phyloP scores from a whole-genome alignment of 202 grass and related monocot genomes.

The Hordeum pubiflorum region DNA sequence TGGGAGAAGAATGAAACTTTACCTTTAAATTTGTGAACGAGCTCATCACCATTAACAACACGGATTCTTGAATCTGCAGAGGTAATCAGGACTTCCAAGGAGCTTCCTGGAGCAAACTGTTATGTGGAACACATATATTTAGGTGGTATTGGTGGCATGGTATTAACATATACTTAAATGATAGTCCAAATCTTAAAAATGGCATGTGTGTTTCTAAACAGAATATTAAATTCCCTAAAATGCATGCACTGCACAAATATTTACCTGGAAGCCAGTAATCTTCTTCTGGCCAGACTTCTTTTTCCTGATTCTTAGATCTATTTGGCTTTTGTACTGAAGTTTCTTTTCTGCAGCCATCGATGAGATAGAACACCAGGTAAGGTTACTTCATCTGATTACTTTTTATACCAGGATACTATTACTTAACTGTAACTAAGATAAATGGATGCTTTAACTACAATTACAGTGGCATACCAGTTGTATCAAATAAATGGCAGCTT shows the following conservation, averaged over 20 bases:
- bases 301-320: slow-evolving; percentile 81
- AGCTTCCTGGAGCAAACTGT: slow-evolving; percentile 97
- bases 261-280: slow-evolving; percentile 97
- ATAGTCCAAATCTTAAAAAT: not conserved
- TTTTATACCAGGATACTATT: not conserved
- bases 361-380: not conserved
- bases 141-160: not conserved
- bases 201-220: not conserved
- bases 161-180: not conserved
- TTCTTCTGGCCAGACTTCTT: slow-evolving; percentile 94
- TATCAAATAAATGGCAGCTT: slow-evolving; percentile 89
- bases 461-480: slow-evolving; percentile 58
- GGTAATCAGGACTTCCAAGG: slow-evolving; percentile 85
- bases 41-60: slow-evolving; percentile 79
- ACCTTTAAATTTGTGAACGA: slow-evolving; percentile 99
- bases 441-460: not conserved
- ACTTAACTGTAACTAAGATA: not conserved
- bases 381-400: not conserved
- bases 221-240: not conserved
- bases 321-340: slow-evolving; percentile 65
- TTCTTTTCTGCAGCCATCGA: slow-evolving; percentile 70
- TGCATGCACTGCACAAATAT: not conserved
- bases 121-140: slow-evolving; percentile 18
- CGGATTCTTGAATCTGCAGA: slow-evolving; percentile 99
- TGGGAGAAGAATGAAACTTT: slow-evolving; percentile 1